phyloP scores from a whole-genome alignment of 345 rosid genomes.

The Syzygium grande region DNA sequence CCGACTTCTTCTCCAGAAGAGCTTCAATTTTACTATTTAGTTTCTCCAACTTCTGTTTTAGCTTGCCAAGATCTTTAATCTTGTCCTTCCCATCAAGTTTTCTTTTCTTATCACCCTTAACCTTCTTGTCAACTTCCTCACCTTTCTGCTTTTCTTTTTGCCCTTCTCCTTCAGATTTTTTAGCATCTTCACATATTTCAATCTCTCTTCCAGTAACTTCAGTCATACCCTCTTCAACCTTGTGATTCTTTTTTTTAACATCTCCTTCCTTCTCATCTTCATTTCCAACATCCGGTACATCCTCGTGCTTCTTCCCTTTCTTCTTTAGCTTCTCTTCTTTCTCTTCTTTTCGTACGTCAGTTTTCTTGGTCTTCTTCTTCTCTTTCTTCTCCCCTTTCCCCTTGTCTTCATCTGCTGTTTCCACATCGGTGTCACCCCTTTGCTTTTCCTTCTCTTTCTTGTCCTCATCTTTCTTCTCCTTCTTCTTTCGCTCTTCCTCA shows the following conservation, averaged over 20 bases:
- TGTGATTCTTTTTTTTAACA: neutral
- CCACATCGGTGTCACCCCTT: neutral
- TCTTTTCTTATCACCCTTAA: constrained; percentile 37
- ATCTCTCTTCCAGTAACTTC: constrained; percentile 20
- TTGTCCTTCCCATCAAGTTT: constrained; percentile 34
- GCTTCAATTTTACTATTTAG: constrained; percentile 46
- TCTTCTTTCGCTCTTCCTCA: neutral
- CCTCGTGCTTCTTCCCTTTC: neutral
- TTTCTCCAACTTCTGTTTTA: constrained; percentile 47
- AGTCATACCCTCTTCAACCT: neutral
- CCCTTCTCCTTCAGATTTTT: constrained; percentile 16
- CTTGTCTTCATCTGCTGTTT: constrained; percentile 3
- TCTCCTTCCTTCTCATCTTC: neutral
- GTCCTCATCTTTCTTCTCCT: neutral
- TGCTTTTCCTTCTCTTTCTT: neutral
- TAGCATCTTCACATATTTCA: constrained; percentile 5
- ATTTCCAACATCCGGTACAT: neutral
- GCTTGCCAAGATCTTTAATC: constrained; percentile 33
- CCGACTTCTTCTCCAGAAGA: constrained; percentile 35
- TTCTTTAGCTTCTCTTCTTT: neutral
- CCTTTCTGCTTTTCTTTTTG: constrained; percentile 14
- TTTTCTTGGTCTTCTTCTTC: neutral
- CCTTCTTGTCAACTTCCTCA: neutral
- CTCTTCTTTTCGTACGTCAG: neutral
- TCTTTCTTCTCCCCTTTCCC: neutral